These are phyloP conservation scores for Dendryphion nanum DNA, from an alignment of 2,329 filamentous ascomycete species.

Conservation along the genomic window DNA sequence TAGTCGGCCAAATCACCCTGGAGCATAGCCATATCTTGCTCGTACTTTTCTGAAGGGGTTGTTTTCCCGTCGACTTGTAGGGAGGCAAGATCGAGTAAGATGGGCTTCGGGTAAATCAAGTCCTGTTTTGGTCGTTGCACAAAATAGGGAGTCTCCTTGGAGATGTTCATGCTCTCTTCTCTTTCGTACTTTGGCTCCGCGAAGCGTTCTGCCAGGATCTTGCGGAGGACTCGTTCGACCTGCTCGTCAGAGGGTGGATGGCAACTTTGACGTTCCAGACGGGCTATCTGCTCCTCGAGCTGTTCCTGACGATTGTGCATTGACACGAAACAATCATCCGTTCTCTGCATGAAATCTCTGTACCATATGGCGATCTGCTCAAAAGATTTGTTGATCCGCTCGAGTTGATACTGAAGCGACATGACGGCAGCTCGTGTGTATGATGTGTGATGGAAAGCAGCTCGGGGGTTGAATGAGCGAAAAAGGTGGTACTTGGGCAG, in stretches of 20 bases:
- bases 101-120: slow-evolving; percentile 10
- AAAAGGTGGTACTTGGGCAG: background rate
- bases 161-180: slow-evolving; percentile 6
- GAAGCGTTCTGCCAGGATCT: slow-evolving; percentile 34
- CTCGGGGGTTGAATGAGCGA: background rate
- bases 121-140: slow-evolving; percentile 15
- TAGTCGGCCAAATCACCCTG: slow-evolving; percentile 19
- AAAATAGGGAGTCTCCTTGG: slow-evolving; percentile 17
- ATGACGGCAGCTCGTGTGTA: slow-evolving; percentile 11
- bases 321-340: slow-evolving; percentile 26
- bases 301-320: slow-evolving; percentile 24
- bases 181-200: slow-evolving; percentile 11
- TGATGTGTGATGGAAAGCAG: too few species aligned
- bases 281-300: slow-evolving; percentile 32
- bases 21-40: slow-evolving; percentile 27
- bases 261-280: slow-evolving; percentile 18
- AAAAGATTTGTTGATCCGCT: slow-evolving; percentile 33
- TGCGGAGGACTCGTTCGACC: slow-evolving; percentile 34
- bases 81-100: slow-evolving; percentile 18
- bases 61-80: slow-evolving; percentile 26
- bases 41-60: slow-evolving; percentile 28
- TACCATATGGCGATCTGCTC: slow-evolving; percentile 34
- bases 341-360: slow-evolving; percentile 30
- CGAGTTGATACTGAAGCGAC: slow-evolving; percentile 31
- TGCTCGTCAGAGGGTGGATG: slow-evolving; percentile 31